Conservation (phyloP, 495 filamentous ascomycete species). For the Penicillium canariense region DNA sequence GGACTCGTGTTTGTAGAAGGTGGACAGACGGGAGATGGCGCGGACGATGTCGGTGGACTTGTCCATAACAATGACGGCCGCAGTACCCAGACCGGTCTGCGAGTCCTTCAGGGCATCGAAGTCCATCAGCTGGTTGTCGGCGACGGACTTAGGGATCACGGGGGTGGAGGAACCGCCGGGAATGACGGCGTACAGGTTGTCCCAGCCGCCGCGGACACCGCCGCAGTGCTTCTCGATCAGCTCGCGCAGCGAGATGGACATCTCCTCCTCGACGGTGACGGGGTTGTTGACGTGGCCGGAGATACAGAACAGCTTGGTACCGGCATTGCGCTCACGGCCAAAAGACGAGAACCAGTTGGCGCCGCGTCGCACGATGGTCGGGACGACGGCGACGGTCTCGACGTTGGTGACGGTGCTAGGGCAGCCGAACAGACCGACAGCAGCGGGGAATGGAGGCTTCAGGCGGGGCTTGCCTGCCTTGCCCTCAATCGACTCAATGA, state of each 20-base stretch:
- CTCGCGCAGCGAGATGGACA: constrained; percentile 91
- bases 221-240: constrained; percentile 97
- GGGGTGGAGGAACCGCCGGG: constrained; percentile 96
- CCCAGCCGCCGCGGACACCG: constrained; percentile 94
- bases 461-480: constrained; percentile 98
- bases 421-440: constrained; percentile 96
- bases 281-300: constrained; percentile 99
- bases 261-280: constrained; percentile 96
- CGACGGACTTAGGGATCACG: constrained; percentile 81
- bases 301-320: constrained; percentile 98
- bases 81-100: constrained; percentile 95
- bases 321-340: constrained; percentile 90
- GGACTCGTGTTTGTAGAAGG: constrained; percentile 97
- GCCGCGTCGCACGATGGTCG: constrained; percentile 92
- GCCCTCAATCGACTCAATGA: constrained; percentile 97
- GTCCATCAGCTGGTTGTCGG: constrained; percentile 96
- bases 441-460: constrained; percentile 97
- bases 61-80: constrained; percentile 98
- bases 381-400: constrained; percentile 92
- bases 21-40: constrained; percentile 84
- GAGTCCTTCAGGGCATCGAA: constrained; percentile 98
- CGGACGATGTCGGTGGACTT: constrained; percentile 94
- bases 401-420: constrained; percentile 97
- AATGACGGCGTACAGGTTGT: constrained; percentile 92
- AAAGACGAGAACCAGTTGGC: constrained; percentile 89